Base-by-base conservation (phyloP, 176 grass and related monocot species). In the Rhynchospora breviuscula region DNA sequence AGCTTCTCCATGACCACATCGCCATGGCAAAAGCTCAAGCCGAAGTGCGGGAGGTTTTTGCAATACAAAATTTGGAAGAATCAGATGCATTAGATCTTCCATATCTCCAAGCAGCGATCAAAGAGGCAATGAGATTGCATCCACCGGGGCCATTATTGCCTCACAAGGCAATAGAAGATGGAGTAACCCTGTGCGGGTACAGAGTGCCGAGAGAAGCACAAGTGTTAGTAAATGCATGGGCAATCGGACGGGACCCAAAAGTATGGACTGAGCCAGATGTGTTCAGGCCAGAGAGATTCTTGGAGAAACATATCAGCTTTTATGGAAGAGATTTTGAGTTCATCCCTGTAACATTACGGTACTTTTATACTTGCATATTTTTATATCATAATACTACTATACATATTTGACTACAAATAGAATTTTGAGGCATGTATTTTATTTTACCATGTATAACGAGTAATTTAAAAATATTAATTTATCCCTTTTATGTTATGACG, bases 51-150 rank as follows among this genome's bases (percentile, higher is more conserved):
- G 68, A 82, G 3, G 43, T 14, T 10, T 67, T 97, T 5, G 87
- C 85, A 66, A 1, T 80, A 78, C 57, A 65, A 12, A 18, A 14
- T 84, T 80, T 90, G 48, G 0, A 61, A 3, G 83, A 92, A 67
- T 2, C 61, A 6, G 90, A 89, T 60, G 49, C 13, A 2, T 25
- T 2, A 80, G 88, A 83, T 9, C 85, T 95, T 40, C 81, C 84
- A 0, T 95, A 90, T 31, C 90, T 92, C 19, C 84, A 89, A 17
- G 84, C 88, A 25, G 88, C 92, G 75, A 63, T 89, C 19, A 95
- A 90, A 83, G 93, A 95, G 52, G 83, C 79, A 7, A 85, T 95
- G 90, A 85, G 93, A 51, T 49, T 96, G 14, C 85, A 92, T 84
- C 87, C 90, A 14, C 44, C 89, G 81, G 87, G 87, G 67, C 90